Base-by-base conservation (phyloP, 768 basidiomycete species). In the Pholiota microspora region DNA sequence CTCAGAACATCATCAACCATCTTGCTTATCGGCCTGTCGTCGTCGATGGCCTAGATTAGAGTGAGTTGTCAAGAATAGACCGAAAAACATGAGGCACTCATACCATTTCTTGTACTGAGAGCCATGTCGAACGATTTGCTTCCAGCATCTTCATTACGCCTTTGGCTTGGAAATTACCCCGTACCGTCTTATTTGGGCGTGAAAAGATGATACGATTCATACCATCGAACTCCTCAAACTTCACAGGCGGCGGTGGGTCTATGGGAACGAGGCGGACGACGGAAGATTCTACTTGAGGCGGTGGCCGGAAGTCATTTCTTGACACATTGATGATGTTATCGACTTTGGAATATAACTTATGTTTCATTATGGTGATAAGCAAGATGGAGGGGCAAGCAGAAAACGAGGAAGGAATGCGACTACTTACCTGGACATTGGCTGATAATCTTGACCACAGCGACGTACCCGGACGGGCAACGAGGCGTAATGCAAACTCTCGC, bases 161-260 rank as follows among this genome's bases (percentile, higher is more conserved):
- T 67, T 93, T 96, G 15, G 94, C 94, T 77, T 83, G 83, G 67
- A 99, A 98, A 61, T 86, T 92, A 8, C 88, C 94, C 63, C 94
- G 84, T 0, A 93, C 75, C 6, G 85, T 92, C 73, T 97, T 98
- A 68, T 98, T 98, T 61, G 89, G 81, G 56, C 96, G 75, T 27
- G 85, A 85, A 67, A 98, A 98, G 34, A 97, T 73, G 52, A 98
- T 94, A 40, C 97, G 80, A 45, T 85, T 91, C 59, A 99, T 77
- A 1, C 97, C 97, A 67, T 99, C 97, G 66, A 98, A 98, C 71
- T 99, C 97, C 64, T 95, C 95, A 60, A 98, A 99, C 67, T 86
- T 85, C 57, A 99, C 83, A 0, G 94, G 94, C 1, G 97, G 97
- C 0, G 97, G 97, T 3, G 97, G 97, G 66, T 98, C 94, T 45